Conservation (phyloP, 2,329 filamentous ascomycete species). For the Gnomoniopsis smithogilvyi region DNA sequence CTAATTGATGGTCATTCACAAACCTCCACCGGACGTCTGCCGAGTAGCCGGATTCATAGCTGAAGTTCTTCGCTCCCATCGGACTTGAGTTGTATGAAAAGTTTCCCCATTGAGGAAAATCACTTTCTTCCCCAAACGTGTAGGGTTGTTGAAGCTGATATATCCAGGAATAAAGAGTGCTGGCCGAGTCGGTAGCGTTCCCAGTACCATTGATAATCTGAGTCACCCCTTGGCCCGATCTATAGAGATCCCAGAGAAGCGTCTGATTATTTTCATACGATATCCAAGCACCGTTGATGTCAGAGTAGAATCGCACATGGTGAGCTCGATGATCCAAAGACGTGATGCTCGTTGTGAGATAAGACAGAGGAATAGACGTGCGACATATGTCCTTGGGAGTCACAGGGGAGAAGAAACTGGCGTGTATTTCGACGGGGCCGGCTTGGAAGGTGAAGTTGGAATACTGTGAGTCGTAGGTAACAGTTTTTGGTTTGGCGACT, state of each 20-base stretch:
- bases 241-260: constrained; percentile 62
- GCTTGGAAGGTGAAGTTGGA: constrained; percentile 26
- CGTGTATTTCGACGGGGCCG: constrained; percentile 31
- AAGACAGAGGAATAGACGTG: constrained; percentile 74
- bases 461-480: constrained; percentile 21
- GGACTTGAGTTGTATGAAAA: constrained; percentile 20
- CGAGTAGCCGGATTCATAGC: constrained; percentile 61
- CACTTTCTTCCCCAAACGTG: constrained; percentile 20
- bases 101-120: constrained; percentile 51
- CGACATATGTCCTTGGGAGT: constrained; percentile 72
- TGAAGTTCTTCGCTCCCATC: constrained; percentile 13
- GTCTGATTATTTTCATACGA: constrained; percentile 63
- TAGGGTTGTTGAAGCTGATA: constrained; percentile 13
- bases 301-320: constrained; percentile 57
- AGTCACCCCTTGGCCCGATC: constrained; percentile 20
- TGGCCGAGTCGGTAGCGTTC: background rate
- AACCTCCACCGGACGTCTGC: constrained; percentile 62
- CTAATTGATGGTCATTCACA: constrained; percentile 59
- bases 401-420: constrained; percentile 65
- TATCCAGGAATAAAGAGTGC: constrained; percentile 17
- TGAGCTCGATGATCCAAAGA: constrained; percentile 45
- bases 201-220: constrained; percentile 38
- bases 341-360: constrained; percentile 65
- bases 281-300: constrained; percentile 72
- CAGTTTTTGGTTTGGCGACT: constrained; percentile 15